Base-by-base conservation (phyloP, 306 rosid genomes). In the Corylus americana region DNA sequence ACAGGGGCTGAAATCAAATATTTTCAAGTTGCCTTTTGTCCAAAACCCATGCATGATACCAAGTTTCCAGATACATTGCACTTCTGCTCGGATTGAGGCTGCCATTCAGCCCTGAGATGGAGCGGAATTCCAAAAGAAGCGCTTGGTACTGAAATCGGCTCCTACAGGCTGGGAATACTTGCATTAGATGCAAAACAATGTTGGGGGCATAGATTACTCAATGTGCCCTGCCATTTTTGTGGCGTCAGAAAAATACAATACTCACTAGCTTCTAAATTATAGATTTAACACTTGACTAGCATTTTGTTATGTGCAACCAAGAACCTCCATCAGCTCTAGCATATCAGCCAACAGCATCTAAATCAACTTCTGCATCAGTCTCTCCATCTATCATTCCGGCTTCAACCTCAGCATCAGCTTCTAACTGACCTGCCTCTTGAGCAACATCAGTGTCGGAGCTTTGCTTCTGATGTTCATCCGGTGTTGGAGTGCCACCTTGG, bases 361-460 rank as follows among this genome's bases (percentile, higher is more conserved):
- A 87, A 85, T 92, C 97, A 83, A 76, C 91, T 79, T 94, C 97
- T 16, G 88, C 86, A 51, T 94, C 97, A 1, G 85, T 89, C 85
- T 90, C 96, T 68, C 93, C 98, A 25, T 95, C 98, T 48, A 92
- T 91, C 78, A 91, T 90, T 61, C 92, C 98, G 0, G 92, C 81
- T 81, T 91, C 98, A 11, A 81, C 97, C 83, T 92, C 98, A 4
- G 90, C 89, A 74, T 92, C 98, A 11, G 89, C 86, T 76, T 92
- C 98, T 87, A 91, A 81, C 77, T 92, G 98, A 17, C 97, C 93
- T 10, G 93, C 87, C 85, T 94, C 98, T 79, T 78, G 98, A 73
- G 88, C 95, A 18, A 49, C 85, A 67, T 95, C 98, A 11, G 93
- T 86, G 71, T 92, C 98, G 0, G 98, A 71, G 87, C 92, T 79